Conservation (phyloP, 768 basidiomycete species). For the Agaricus sinodeliciosus region DNA sequence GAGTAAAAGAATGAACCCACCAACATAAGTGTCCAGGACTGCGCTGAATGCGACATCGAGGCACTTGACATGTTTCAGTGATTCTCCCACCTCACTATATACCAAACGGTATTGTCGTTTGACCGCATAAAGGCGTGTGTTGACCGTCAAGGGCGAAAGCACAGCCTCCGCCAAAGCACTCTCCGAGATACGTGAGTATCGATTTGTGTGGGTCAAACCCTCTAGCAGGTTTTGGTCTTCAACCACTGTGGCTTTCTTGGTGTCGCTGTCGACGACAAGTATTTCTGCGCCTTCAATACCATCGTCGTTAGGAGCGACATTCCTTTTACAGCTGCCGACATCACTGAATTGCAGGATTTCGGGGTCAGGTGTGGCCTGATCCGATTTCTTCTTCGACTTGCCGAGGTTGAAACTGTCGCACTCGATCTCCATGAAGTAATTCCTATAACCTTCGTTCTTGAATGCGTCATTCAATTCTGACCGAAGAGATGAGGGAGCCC, state of each 20-base stretch:
- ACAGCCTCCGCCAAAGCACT: no score
- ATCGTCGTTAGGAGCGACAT: no score
- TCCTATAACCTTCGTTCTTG: neutral
- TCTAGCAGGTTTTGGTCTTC: neutral
- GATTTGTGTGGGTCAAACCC: neutral
- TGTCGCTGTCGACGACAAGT: neutral
- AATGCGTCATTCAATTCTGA: neutral
- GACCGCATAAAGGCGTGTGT: neutral
- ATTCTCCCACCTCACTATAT: neutral
- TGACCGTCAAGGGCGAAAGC: no score
- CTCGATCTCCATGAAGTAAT: neutral
- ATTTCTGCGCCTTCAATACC: no score
- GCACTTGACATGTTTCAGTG: conserved; percentile 22
- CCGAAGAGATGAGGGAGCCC: neutral
- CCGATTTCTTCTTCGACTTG: neutral
- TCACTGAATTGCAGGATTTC: neutral
- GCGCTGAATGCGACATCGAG: neutral
- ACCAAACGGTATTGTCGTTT: neutral
- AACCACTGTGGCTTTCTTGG: neutral
- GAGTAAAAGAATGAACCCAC: neutral
- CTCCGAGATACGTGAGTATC: neutral
- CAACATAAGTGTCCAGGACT: neutral
- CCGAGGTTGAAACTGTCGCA: neutral
- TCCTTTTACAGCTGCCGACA: no score
- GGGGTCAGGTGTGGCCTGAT: neutral